Evolutionary conservation across 1,284 basidiomycete species (phyloP).

Genomic region (Termitomyces sp.): DNA sequence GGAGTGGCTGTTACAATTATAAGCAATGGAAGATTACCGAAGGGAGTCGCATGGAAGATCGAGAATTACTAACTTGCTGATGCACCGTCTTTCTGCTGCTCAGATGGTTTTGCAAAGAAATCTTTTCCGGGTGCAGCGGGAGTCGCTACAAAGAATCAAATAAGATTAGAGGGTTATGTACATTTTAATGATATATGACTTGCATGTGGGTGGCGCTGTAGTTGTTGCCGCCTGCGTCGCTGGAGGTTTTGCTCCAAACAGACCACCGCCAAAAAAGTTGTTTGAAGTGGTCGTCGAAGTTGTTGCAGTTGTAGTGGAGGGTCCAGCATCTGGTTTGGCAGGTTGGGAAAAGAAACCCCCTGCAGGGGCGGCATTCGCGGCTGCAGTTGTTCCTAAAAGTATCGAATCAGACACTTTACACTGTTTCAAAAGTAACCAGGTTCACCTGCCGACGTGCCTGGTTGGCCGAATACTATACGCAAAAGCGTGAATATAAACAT

Average conservation of each 20-base stretch:
- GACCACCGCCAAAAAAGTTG: conserved; percentile 8
- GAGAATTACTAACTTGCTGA: conserved; percentile 18
- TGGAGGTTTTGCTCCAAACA: conserved; percentile 10
- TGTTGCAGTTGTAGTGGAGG: conserved; percentile 14
- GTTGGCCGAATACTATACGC: conserved; percentile 27
- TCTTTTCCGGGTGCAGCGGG: conserved; percentile 19
- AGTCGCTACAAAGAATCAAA: conserved; percentile 6
- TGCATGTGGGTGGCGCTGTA: conserved; percentile 4
- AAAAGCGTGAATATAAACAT: neutral
- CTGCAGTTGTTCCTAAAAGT: conserved; percentile 13
- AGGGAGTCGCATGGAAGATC: neutral
- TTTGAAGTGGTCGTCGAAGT: conserved; percentile 7
- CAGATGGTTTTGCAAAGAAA: conserved; percentile 28
- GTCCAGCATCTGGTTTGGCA: conserved; percentile 19
- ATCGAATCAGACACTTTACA: conserved; percentile 6
- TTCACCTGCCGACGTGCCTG: conserved; percentile 14
- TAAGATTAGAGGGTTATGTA: neutral
- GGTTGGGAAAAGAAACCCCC: conserved; percentile 23
- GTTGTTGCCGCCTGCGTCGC: conserved; percentile 1
- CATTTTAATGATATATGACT: neutral
- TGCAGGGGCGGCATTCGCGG: conserved; percentile 1
- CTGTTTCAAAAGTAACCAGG: neutral
- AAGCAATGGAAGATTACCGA: neutral
- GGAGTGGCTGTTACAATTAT: conserved; percentile 10
- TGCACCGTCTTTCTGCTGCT: conserved; percentile 30